Percentiles rank a stretch among this genome's conserved stretches.
Conservation (phyloP, 441 rosid genomes). For the Melastoma candidum region DNA sequence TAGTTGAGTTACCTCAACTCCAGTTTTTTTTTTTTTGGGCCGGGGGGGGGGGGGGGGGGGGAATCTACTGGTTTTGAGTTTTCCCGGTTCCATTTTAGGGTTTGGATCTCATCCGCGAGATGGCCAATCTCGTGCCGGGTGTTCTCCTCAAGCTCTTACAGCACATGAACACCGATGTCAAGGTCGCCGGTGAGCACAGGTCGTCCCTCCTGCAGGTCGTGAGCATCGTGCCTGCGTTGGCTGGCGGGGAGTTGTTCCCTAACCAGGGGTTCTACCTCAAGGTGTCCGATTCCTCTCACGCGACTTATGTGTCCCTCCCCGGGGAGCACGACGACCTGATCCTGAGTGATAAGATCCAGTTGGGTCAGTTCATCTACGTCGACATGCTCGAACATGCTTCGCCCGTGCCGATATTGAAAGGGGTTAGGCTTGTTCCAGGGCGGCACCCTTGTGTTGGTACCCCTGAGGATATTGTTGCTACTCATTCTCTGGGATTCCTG, state of each 20-base stretch:
- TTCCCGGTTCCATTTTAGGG: not conserved
- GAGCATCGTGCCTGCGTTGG: constrained; percentile 89
- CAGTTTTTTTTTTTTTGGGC: no score
- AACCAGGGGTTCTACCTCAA: constrained; percentile 90
- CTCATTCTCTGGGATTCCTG: constrained; percentile 66
- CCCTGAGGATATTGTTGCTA: constrained; percentile 93
- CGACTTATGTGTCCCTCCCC: constrained; percentile 87
- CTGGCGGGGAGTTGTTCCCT: constrained; percentile 85
- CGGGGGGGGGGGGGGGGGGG: no score
- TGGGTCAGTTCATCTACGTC: constrained; percentile 17
- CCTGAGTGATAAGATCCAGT: constrained; percentile 21
- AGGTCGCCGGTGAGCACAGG: constrained; percentile 90
- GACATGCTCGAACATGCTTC: constrained; percentile 85
- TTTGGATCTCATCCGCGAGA: constrained; percentile 34
- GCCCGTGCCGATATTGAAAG: constrained; percentile 78
- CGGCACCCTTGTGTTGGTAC: constrained; percentile 88
- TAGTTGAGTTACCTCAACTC: no score
- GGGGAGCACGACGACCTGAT: constrained; percentile 90
- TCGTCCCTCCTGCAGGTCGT: constrained; percentile 80
- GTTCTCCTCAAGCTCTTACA: constrained; percentile 29
- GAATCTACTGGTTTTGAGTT: no score
- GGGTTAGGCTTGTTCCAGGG: constrained; percentile 93
- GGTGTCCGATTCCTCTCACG: constrained; percentile 98
- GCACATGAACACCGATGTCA: constrained; percentile 90
- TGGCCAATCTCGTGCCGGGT: constrained; percentile 82